Evolutionary conservation across 208 protist genomes (phyloP).

Genomic region (Balamuthia mandrillaris): DNA sequence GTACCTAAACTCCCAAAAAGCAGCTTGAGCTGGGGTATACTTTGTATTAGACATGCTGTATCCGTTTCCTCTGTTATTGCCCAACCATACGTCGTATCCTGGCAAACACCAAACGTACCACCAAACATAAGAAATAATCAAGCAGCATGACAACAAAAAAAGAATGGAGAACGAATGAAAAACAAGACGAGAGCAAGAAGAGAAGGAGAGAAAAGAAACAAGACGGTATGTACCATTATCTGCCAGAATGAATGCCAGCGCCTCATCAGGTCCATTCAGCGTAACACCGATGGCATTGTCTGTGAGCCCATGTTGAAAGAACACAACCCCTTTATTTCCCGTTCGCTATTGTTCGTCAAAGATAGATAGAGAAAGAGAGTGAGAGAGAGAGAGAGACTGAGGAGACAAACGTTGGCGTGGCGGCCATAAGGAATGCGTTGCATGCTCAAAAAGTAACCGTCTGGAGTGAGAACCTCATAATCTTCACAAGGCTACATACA

Average conservation of each 20-base stretch:
- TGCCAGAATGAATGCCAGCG: slow-evolving; percentile 33
- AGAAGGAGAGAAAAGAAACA: neutral
- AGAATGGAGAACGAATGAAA: neutral
- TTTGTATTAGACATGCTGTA: slow-evolving; percentile 29
- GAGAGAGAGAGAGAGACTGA: neutral
- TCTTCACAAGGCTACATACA: slow-evolving; percentile 7
- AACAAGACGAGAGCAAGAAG: neutral
- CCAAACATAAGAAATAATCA: neutral
- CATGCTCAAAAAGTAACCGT: slow-evolving; percentile 33
- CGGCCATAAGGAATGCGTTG: slow-evolving; percentile 30
- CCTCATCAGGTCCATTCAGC: slow-evolving; percentile 13
- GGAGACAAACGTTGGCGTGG: neutral
- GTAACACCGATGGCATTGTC: neutral
- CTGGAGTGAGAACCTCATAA: slow-evolving; percentile 1
- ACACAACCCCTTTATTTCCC: neutral
- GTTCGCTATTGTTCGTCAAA: neutral
- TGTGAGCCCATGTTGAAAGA: neutral
- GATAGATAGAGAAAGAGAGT: neutral
- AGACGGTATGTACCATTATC: neutral
- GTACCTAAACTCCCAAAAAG: slow-evolving; percentile 38
- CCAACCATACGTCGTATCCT: slow-evolving; percentile 48
- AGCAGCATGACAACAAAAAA: neutral
- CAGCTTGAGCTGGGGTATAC: neutral
- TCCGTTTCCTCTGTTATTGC: slow-evolving; percentile 38
- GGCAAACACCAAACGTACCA: neutral